Base-by-base conservation (phyloP, 306 rosid species). In the Potentilla sterilis region DNA sequence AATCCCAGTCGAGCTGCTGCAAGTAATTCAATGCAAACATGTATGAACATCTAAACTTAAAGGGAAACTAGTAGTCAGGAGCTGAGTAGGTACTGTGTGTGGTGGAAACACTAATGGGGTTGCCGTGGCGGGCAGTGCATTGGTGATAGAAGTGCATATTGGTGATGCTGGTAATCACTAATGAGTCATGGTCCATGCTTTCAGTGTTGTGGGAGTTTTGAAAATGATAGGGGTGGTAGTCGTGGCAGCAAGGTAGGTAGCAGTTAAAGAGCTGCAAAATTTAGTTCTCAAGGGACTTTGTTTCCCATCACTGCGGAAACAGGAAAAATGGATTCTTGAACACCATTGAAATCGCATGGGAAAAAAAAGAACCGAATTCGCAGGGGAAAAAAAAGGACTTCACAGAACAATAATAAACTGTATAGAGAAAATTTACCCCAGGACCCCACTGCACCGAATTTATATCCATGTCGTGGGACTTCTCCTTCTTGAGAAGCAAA, bases 391-490 rank as follows among this genome's bases (percentile, higher is more conserved):
- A 35, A 61, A 7, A 69, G 16, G 28, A 79, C 14, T 42, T 24
- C 41, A 67, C 69, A 69, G 6, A 64, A 46, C 40, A 61, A 35
- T 4, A 2, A 40, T 4, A 8, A 77, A 57, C 57, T 75, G 58
- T 41, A 78, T 49, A 63, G 79, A 35, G 78, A 79, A 84, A 79
- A 74, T 94, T 86, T 87, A 90, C 97, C 94, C 94, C 96, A 76
- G 88, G 92, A 87, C 94, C 86, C 97, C 97, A 90, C 76, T 90
- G 93, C 83, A 90, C 97, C 42, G 84, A 89, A 80, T 95, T 92
- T 81, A 90, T 47, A 70, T 92, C 96, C 96, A 87, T 90, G 72
- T 81, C 88, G 74, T 86, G 97, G 43, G 97, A 95, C 81, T 88
- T 87, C 75, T 93, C 97, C 84, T 88, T 78, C 88, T 87, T 92